Percentiles rank a stretch among this genome's conserved stretches.
These are phyloP conservation scores for Fusarium torreyae DNA, from an alignment of 2,329 filamentous ascomycete species.

Conservation along the genomic window DNA sequence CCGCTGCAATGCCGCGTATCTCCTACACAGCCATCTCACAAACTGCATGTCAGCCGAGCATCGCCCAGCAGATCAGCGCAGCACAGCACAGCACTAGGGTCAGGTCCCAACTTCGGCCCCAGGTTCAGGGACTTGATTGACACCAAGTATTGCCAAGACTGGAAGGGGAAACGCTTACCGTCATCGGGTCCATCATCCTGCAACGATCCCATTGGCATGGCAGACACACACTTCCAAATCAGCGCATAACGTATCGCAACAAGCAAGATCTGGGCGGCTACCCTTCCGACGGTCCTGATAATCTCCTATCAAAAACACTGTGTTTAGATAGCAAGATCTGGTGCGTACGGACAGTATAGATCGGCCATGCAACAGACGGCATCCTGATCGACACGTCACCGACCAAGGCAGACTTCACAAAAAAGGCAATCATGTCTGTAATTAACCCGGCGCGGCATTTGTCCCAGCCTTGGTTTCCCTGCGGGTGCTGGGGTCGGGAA, in stretches of 20 bases:
- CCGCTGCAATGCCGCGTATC: background rate
- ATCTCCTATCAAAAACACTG: conserved; percentile 12
- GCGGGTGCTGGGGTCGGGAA: conserved; percentile 4
- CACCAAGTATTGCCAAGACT: conserved; percentile 38
- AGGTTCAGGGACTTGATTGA: conserved; percentile 43
- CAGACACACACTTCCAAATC: conserved; percentile 22
- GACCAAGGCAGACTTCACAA: conserved; percentile 33
- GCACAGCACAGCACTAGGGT: conserved; percentile 30
- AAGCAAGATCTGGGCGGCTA: conserved; percentile 35
- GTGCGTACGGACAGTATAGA: conserved; percentile 2
- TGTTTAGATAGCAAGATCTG: background rate
- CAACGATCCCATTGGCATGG: conserved; percentile 20
- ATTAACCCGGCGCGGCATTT: conserved; percentile 31
- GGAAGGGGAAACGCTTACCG: conserved; percentile 37
- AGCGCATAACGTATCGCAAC: conserved; percentile 27
- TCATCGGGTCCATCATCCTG: conserved; percentile 38
- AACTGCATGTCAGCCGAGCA: conserved; percentile 44
- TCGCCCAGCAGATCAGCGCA: conserved; percentile 41
- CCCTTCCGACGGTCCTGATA: conserved; percentile 4
- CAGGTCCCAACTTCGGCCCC: conserved; percentile 35
- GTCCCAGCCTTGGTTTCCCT: conserved; percentile 26
- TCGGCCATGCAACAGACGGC: conserved; percentile 1
- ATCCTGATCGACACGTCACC: conserved; percentile 33
- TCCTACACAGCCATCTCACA: conserved; percentile 34
- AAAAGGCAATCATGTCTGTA: conserved; percentile 12